A percentile compares a stretch with the other conserved stretches of the same genome.
phyloP scores from a whole-genome alignment of 345 rosid genomes.

The Microcos paniculata region DNA sequence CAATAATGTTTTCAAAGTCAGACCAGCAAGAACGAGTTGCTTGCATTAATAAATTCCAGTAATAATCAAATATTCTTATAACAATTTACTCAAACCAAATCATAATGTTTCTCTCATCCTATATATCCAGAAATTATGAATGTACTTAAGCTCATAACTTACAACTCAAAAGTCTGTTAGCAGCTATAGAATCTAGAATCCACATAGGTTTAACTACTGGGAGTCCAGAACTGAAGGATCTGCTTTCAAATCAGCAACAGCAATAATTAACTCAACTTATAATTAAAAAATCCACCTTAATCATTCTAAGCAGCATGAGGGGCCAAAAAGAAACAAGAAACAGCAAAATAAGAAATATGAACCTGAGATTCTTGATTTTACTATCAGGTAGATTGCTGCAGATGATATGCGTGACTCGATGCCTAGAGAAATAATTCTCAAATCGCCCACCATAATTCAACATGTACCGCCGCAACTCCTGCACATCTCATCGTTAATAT shows the following conservation, averaged over 20 bases:
- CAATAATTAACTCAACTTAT: not conserved
- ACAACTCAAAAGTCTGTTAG: slow-evolving; percentile 79
- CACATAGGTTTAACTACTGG: slow-evolving; percentile 94
- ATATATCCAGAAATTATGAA: slow-evolving; percentile 8
- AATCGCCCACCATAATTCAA: slow-evolving; percentile 69
- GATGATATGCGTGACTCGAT: slow-evolving; percentile 76
- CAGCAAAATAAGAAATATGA: not conserved
- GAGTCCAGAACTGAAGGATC: slow-evolving; percentile 88
- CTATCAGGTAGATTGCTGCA: slow-evolving; percentile 89
- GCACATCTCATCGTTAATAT: slow-evolving; percentile 9
- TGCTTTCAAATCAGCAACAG: slow-evolving; percentile 31
- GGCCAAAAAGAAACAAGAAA: not conserved
- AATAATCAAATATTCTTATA: not conserved
- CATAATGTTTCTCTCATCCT: not conserved
- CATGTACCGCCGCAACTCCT: slow-evolving; percentile 86
- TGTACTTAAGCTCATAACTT: slow-evolving; percentile 35
- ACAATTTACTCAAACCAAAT: not conserved
- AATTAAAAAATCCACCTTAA: not conserved
- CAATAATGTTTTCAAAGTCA: not conserved
- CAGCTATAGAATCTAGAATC: slow-evolving; percentile 75
- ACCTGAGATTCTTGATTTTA: slow-evolving; percentile 90
- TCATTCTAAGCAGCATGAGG: not conserved
- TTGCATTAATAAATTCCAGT: slow-evolving; percentile 8
- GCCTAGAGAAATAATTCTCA: slow-evolving; percentile 88
- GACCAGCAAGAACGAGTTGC: not conserved